Conservation (phyloP, 2,329 filamentous ascomycete genomes). For the Aureobasidium sp. region DNA sequence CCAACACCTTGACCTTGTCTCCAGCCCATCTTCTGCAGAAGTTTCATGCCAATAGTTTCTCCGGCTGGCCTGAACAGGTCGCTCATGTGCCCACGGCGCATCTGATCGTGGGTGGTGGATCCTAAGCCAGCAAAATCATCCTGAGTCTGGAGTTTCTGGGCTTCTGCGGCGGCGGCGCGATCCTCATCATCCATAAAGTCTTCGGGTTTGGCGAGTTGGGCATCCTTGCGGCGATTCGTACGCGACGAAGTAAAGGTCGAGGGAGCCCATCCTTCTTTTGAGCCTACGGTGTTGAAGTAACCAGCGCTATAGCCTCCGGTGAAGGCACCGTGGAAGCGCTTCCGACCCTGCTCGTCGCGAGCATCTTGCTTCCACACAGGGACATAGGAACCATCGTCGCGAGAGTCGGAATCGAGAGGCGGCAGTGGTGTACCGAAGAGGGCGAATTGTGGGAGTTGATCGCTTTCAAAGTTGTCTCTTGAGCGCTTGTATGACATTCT, state of each 20-base stretch:
- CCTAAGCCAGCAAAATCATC: conserved; percentile 70
- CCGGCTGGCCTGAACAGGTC: conserved; percentile 65
- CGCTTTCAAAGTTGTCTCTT: conserved; percentile 47
- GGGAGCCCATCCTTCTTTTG: conserved; percentile 96
- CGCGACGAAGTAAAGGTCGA: conserved; percentile 88
- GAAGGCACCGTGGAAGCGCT: conserved; percentile 90
- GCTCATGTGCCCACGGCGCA: conserved; percentile 49
- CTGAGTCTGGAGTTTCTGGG: conserved; percentile 63
- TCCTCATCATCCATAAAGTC: conserved; percentile 99
- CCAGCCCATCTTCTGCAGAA: conserved; percentile 93
- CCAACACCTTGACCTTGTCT: conserved; percentile 88
- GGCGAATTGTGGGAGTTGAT: conserved; percentile 67
- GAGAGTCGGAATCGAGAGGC: conserved; percentile 61
- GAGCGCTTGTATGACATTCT: conserved; percentile 72
- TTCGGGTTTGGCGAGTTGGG: conserved; percentile 62
- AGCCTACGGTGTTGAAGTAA: conserved; percentile 97
- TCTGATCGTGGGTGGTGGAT: conserved; percentile 49
- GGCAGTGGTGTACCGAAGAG: conserved; percentile 80
- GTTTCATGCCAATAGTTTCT: conserved; percentile 77
- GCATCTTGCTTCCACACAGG: conserved; percentile 99
- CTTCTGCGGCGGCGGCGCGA: conserved; percentile 74
- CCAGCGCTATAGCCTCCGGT: conserved; percentile 95
- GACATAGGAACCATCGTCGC: conserved; percentile 86
- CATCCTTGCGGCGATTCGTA: conserved; percentile 60
- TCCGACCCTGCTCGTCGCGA: conserved; percentile 81